Evolutionary conservation across 768 basidiomycete species (phyloP), one percentile per base, ranked within the genome.

Genomic region (Boletus rufocinnamomeus): DNA sequence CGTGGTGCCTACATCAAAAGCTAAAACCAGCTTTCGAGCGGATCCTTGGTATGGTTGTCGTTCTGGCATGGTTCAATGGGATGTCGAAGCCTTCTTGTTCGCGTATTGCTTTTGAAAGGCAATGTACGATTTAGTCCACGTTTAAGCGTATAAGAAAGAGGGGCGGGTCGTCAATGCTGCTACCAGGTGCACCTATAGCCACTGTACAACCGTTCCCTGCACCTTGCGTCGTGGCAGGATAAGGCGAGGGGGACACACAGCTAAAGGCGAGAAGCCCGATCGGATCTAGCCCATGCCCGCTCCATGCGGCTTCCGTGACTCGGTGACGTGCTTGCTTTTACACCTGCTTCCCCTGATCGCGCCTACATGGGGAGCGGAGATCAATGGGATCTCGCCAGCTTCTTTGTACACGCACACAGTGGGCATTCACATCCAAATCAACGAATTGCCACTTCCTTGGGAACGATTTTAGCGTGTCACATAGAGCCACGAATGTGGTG

Each of bases 1-100:
- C 3, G 80, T 83, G 2, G 79, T 84, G 9, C 83, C 83, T 2
- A 84, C 66, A 55, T 84, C 83, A 38, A 84, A 79, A 0, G 80
- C 80, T 27, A 84, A 60, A 6, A 83, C 76, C 7, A 84, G 69
- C 56, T 77, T 77, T 40, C 77, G 76, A 32, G 63, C 57, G 9
- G 70, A n/a, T 19, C 82, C 82, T 32, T 63, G 65, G 69, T 79
- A 81, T 2, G 75, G 73, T 34, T 69, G 61, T 65, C 79, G 63
- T 47, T 65, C 65, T 45, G 62, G 64, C 72, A 75, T 73, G 21
- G 4, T 37, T 51, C 8, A 23, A 21, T 27, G 37, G 34, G 9
- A 10, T 28, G 32, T 44, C 41, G 32, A 41, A 13, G 35, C 38
- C 14, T 34, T 32, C 14, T 34, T 32, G n/a, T 30, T 32, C 34